Conservation (phyloP, 495 filamentous ascomycete species). For the Hypoxylon intermedium region DNA sequence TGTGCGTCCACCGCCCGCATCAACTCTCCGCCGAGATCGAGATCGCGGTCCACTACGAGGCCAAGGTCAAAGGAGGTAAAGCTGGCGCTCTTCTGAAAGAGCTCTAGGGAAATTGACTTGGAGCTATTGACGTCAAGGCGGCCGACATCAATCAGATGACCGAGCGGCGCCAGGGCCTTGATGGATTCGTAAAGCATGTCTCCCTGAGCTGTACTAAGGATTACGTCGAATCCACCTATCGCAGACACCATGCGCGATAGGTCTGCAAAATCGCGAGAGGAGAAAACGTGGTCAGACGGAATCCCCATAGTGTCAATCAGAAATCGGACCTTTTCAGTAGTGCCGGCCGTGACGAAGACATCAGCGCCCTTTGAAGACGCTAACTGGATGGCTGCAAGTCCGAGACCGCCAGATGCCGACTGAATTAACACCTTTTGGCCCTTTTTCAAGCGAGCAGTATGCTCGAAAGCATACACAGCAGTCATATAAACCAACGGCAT, state of each 20-base stretch:
- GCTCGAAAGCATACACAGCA: conserved; percentile 52
- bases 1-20: conserved; percentile 36
- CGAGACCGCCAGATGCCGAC: conserved; percentile 60
- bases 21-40: conserved; percentile 23
- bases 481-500: conserved; percentile 56
- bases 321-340: neutral
- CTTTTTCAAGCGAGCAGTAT: conserved; percentile 33
- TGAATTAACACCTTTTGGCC: conserved; percentile 66
- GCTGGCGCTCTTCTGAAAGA: conserved; percentile 29
- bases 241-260: neutral
- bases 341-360: conserved; percentile 37
- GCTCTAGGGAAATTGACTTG: conserved; percentile 8
- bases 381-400: conserved; percentile 63
- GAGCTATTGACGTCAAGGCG: conserved; percentile 16
- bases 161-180: conserved; percentile 26
- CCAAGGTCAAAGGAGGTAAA: conserved; percentile 34
- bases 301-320: neutral
- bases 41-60: conserved; percentile 24
- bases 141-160: conserved; percentile 34
- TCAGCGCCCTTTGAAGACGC: conserved; percentile 58
- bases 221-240: conserved; percentile 31
- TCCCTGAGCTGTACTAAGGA: conserved; percentile 23
- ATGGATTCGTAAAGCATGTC: conserved; percentile 23
- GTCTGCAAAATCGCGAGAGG: neutral
- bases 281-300: neutral